Conservation (phyloP, 2,329 filamentous ascomycete species). For the Colletotrichum phormii region DNA sequence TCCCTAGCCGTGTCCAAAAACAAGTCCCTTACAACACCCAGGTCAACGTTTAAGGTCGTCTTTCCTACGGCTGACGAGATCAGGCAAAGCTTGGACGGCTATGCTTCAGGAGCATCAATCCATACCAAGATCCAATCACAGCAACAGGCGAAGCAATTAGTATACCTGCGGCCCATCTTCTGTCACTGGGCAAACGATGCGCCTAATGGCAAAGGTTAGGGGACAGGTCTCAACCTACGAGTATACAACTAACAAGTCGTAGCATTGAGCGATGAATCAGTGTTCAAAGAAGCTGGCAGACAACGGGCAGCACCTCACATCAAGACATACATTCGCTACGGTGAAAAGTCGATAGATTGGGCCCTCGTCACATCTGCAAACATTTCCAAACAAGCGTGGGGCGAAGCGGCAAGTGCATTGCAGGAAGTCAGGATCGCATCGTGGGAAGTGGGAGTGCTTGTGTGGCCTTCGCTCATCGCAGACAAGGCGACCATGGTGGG, state of each 20-base stretch:
- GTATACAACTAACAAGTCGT: constrained; percentile 16
- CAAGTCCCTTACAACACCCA: constrained; percentile 35
- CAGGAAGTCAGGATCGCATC: constrained; percentile 79
- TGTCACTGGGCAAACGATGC: constrained; percentile 80
- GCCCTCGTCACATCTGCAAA: constrained; percentile 92
- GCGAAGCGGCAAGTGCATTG: constrained; percentile 66
- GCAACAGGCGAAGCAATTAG: constrained; percentile 79
- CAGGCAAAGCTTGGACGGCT: constrained; percentile 80
- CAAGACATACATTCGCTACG: constrained; percentile 85
- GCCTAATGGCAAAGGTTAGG: constrained; percentile 47
- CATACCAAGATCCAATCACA: constrained; percentile 81
- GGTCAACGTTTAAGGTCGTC: constrained; percentile 74
- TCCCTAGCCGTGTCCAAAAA: constrained; percentile 52
- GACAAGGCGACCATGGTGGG: constrained; percentile 71
- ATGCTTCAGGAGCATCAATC: constrained; percentile 81
- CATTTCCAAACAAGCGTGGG: constrained; percentile 90
- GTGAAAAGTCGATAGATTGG: constrained; percentile 77
- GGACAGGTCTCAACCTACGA: not conserved
- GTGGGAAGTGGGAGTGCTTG: constrained; percentile 85
- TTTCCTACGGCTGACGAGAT: constrained; percentile 88
- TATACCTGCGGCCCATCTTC: constrained; percentile 77
- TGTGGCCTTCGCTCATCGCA: constrained; percentile 77
- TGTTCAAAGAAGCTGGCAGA: constrained; percentile 65
- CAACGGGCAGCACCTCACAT: constrained; percentile 84
- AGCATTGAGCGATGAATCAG: constrained; percentile 43